Percentiles rank a stretch among this genome's conserved stretches.
Evolutionary conservation across 2,329 filamentous ascomycete genomes (phyloP).

Genomic region (Thelonectria discophora): DNA sequence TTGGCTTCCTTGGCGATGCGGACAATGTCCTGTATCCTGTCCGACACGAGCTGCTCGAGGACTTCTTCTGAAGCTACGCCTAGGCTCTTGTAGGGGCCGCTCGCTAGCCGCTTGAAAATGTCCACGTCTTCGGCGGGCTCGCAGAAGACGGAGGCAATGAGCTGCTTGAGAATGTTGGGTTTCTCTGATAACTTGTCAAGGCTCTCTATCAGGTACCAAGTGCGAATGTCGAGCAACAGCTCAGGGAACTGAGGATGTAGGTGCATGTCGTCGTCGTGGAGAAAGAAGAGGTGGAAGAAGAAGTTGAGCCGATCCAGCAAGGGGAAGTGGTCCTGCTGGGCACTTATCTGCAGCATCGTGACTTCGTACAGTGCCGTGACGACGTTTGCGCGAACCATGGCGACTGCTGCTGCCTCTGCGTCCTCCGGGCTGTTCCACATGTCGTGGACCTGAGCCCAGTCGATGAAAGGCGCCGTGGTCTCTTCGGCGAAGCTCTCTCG

Average conservation of each 20-base stretch:
- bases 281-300: conserved; percentile 45
- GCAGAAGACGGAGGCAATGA: conserved; percentile 46
- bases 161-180: conserved; percentile 25
- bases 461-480: conserved; percentile 40
- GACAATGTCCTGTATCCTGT: conserved; percentile 35
- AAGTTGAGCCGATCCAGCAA: conserved; percentile 46
- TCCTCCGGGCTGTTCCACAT: conserved; percentile 7
- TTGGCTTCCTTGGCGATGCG: conserved; percentile 22
- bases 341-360: conserved; percentile 19
- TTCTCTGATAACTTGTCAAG: conserved; percentile 29
- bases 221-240: conserved; percentile 50
- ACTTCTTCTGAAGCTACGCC: conserved; percentile 27
- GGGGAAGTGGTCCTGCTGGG: conserved; percentile 29
- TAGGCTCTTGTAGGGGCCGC: conserved; percentile 42
- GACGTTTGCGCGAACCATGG: conserved; percentile 48
- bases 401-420: conserved; percentile 10
- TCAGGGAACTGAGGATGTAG: conserved; percentile 37
- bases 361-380: conserved; percentile 47
- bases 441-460: conserved; percentile 33
- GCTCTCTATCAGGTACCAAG: conserved; percentile 45
- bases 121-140: conserved; percentile 15
- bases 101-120: conserved; percentile 24
- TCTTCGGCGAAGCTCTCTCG: conserved; percentile 39
- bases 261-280: conserved; percentile 26
- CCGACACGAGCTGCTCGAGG: conserved; percentile 33